Evolutionary conservation across 805 yeast genomes (phyloP).

Genomic region (Ogataea allantospora): DNA sequence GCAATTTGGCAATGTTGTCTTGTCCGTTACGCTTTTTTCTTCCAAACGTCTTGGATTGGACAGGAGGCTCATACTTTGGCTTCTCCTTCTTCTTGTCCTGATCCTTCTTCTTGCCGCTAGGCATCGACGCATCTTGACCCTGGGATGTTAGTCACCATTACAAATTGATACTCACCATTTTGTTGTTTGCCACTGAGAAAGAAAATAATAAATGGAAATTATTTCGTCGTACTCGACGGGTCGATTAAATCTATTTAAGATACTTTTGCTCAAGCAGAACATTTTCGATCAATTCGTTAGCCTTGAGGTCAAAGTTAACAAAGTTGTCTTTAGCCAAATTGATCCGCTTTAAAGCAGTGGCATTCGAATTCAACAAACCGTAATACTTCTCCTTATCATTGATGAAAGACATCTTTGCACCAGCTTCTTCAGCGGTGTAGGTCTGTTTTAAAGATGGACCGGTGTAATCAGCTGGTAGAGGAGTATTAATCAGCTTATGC

Average conservation of each 20-base stretch:
- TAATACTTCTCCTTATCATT: constrained; percentile 22
- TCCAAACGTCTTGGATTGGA: constrained; percentile 81
- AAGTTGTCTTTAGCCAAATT: constrained; percentile 22
- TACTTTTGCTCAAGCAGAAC: constrained; percentile 15
- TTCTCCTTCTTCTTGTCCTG: constrained; percentile 64
- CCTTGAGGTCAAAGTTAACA: constrained; percentile 15
- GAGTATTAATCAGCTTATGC: constrained; percentile 25
- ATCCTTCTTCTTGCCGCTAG: constrained; percentile 35
- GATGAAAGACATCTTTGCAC: constrained; percentile 22
- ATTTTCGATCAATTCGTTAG: constrained; percentile 16
- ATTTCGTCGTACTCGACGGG: constrained; percentile 3
- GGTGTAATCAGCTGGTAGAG: constrained; percentile 29
- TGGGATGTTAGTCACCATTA: constrained; percentile 13
- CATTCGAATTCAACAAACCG: constrained; percentile 12
- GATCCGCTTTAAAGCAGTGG: constrained; percentile 22
- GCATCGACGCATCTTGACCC: constrained; percentile 38
- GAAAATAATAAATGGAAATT: constrained; percentile 3
- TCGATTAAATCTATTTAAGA: constrained; percentile 6
- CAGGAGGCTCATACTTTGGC: constrained; percentile 98
- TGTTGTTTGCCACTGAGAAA: constrained; percentile 14
- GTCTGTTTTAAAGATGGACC: constrained; percentile 19
- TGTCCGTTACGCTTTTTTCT: constrained; percentile 93
- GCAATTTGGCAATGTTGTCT: constrained; percentile 68
- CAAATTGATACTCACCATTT: constrained; percentile 15
- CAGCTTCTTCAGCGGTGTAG: constrained; percentile 25